A percentile compares a stretch with the other conserved stretches of the same genome.
Conservation (phyloP, 2,329 filamentous ascomycete genomes). For the Ophiosphaerella herpotricha region DNA sequence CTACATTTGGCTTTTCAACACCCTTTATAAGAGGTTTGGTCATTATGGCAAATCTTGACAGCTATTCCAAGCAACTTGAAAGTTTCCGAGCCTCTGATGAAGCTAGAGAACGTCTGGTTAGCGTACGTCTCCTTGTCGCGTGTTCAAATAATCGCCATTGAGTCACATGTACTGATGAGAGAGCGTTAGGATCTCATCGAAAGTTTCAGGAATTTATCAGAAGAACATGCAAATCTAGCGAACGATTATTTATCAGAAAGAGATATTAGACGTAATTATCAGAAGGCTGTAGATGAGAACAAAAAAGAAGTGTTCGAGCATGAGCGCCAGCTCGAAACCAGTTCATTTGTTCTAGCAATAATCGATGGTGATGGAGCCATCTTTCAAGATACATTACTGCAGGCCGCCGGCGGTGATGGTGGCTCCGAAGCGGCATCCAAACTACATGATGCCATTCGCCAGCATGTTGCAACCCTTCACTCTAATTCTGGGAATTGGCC, state of each 20-base stretch:
- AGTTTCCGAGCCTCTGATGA: slow-evolving; percentile 43
- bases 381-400: slow-evolving; percentile 52
- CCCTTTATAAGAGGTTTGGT: background rate
- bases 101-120: slow-evolving; percentile 42
- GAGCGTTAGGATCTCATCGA: slow-evolving; percentile 33
- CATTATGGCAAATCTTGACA: slow-evolving; percentile 26
- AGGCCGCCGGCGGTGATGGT: slow-evolving; percentile 47
- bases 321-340: slow-evolving; percentile 37
- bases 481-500: slow-evolving; percentile 49
- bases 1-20: background rate
- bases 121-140: slow-evolving; percentile 24
- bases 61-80: slow-evolving; percentile 35
- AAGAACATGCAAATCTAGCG: slow-evolving; percentile 32
- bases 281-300: slow-evolving; percentile 27
- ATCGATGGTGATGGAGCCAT: slow-evolving; percentile 57
- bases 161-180: slow-evolving; percentile 22
- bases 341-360: slow-evolving; percentile 52
- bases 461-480: slow-evolving; percentile 49
- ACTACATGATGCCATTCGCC: slow-evolving; percentile 48
- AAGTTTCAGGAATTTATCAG: slow-evolving; percentile 29
- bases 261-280: slow-evolving; percentile 38
- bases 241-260: slow-evolving; percentile 40
- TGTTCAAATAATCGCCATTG: background rate
- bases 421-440: slow-evolving; percentile 54
- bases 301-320: slow-evolving; percentile 23